Conservation (phyloP, 2,329 filamentous ascomycete genomes). For the Aspergillus ochraceus region DNA sequence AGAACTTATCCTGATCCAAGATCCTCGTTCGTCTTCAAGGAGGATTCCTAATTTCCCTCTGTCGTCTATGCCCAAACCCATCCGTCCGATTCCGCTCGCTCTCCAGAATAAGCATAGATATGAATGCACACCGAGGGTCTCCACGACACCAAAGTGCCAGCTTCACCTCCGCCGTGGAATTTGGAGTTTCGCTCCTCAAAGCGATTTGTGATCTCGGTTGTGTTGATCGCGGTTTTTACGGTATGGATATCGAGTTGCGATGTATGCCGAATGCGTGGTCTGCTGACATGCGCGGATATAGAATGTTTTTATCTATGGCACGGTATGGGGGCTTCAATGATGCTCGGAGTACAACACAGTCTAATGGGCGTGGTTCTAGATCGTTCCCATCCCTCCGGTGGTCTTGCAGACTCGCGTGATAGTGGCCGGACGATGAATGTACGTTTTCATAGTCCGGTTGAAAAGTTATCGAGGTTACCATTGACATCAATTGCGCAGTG, state of each 20-base stretch:
- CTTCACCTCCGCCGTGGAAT: conserved; percentile 19
- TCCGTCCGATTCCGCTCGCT: too few species aligned
- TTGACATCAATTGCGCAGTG: conserved; percentile 35
- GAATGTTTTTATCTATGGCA: conserved; percentile 44
- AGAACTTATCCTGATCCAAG: too few species aligned
- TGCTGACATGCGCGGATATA: conserved; percentile 13
- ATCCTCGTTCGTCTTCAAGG: too few species aligned
- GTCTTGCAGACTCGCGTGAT: conserved; percentile 47
- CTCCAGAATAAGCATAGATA: neutral
- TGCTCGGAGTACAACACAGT: neutral
- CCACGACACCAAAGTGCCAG: neutral
- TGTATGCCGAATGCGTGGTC: neutral
- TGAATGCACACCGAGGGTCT: neutral
- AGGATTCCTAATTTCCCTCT: too few species aligned
- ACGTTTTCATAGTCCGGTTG: conserved; percentile 28
- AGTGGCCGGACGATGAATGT: conserved; percentile 42
- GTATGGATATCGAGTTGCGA: conserved; percentile 22
- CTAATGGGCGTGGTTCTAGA: conserved; percentile 25
- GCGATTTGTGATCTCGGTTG: conserved; percentile 38
- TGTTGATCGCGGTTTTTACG: conserved; percentile 44
- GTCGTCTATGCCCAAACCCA: too few species aligned
- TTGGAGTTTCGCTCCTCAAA: conserved; percentile 40
- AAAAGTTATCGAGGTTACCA: neutral
- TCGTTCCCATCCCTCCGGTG: conserved; percentile 71
- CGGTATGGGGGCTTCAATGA: conserved; percentile 20